phyloP scores from a whole-genome alignment of 2,329 filamentous ascomycete genomes.

The Colletotrichum cuscutae region DNA sequence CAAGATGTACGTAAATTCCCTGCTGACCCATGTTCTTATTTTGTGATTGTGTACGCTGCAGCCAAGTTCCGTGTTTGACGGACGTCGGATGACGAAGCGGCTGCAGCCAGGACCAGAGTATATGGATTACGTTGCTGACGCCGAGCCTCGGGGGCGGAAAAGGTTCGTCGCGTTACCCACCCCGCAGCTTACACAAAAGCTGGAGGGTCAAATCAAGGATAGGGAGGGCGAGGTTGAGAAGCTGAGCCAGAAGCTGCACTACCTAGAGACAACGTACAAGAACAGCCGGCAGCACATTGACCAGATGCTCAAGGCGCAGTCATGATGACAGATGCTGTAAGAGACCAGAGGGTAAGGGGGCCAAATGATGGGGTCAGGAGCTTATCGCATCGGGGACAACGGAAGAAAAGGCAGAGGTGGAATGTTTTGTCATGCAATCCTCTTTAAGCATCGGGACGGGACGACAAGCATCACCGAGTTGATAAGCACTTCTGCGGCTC shows the following conservation, averaged over 20 bases:
- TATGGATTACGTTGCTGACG: constrained; percentile 18
- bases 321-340: constrained; percentile 2
- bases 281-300: constrained; percentile 94
- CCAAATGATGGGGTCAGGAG: too few relatives aligned
- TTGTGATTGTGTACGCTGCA: not conserved
- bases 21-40: not conserved
- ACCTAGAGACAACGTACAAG: constrained; percentile 93
- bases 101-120: not conserved
- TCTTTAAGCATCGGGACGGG: not conserved
- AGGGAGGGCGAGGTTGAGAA: constrained; percentile 82
- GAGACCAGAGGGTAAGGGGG: not conserved
- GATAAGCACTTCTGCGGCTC: not conserved
- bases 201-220: constrained; percentile 78
- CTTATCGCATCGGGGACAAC: too few relatives aligned
- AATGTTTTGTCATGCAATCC: not conserved
- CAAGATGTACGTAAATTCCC: constrained; percentile 79
- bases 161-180: constrained; percentile 91
- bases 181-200: constrained; percentile 77
- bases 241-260: constrained; percentile 88
- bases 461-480: not conserved
- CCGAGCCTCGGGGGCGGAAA: not conserved
- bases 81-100: not conserved
- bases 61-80: not conserved
- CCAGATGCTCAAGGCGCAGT: constrained; percentile 72
- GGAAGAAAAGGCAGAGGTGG: not conserved